phyloP scores from a whole-genome alignment of 805 yeast genomes.

The Teunomyces aglyptinius region DNA sequence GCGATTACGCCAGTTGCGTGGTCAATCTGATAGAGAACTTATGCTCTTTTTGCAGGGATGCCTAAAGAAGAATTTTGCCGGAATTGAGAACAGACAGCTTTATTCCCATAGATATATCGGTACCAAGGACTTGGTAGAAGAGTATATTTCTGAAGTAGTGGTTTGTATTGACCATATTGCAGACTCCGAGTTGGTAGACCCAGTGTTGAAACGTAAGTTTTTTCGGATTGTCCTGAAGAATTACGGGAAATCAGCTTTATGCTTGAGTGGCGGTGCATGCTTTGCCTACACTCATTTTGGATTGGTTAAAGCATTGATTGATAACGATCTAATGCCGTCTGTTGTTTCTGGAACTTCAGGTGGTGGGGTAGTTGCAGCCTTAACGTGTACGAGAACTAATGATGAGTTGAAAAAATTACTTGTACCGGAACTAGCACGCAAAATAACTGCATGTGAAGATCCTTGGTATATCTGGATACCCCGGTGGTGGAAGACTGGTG shows the following conservation, averaged over 20 bases:
- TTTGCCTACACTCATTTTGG: slow-evolving; percentile 80
- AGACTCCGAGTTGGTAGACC: slow-evolving; percentile 34
- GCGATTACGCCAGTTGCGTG: slow-evolving; percentile 38
- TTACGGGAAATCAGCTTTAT: slow-evolving; percentile 69
- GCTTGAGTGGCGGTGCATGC: slow-evolving; percentile 77
- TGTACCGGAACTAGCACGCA: slow-evolving; percentile 58
- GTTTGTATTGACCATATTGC: slow-evolving; percentile 45
- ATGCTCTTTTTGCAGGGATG: slow-evolving; percentile 62
- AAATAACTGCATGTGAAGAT: slow-evolving; percentile 69
- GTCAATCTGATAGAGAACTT: slow-evolving; percentile 43
- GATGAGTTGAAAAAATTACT: slow-evolving; percentile 58
- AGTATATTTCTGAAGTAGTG: slow-evolving; percentile 53
- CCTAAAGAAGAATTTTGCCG: slow-evolving; percentile 72
- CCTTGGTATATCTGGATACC: slow-evolving; percentile 58
- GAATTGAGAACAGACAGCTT: slow-evolving; percentile 67
- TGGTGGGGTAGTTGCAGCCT: slow-evolving; percentile 75
- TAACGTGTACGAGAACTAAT: slow-evolving; percentile 67
- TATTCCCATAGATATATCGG: slow-evolving; percentile 78
- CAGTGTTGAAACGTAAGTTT: slow-evolving; percentile 45
- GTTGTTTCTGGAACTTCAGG: slow-evolving; percentile 79
- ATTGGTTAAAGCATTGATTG: slow-evolving; percentile 66
- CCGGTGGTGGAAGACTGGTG: slow-evolving; percentile 73
- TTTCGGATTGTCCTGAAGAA: slow-evolving; percentile 60
- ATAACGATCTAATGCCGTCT: slow-evolving; percentile 62
- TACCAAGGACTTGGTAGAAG: slow-evolving; percentile 58